phyloP scores from a whole-genome alignment of 1,284 basidiomycete species.

The Sanghuangporus baumii region DNA sequence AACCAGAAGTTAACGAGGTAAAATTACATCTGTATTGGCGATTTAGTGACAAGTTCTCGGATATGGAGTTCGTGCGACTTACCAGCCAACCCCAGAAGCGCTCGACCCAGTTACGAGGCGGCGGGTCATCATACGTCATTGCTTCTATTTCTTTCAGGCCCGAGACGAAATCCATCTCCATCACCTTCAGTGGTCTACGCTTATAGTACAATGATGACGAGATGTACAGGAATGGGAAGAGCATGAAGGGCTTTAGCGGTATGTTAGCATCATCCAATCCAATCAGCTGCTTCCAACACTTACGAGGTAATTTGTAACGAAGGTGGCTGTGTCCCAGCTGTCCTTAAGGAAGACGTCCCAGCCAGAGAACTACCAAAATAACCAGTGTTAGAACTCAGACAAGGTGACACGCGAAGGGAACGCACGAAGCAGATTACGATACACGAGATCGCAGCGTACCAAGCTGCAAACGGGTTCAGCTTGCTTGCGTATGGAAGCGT shows the following conservation, averaged over 20 bases:
- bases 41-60: neutral
- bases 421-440: constrained; percentile 65
- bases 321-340: constrained; percentile 52
- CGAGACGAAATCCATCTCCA: constrained; percentile 77
- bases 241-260: constrained; percentile 42
- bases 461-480: constrained; percentile 33
- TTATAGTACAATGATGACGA: constrained; percentile 50
- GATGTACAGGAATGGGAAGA: constrained; percentile 74
- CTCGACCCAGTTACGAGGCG: constrained; percentile 62
- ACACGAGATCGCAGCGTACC: constrained; percentile 48
- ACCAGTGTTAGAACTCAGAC: neutral
- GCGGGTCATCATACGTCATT: constrained; percentile 63
- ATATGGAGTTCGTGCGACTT: constrained; percentile 27
- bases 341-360: constrained; percentile 72
- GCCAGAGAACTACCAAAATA: constrained; percentile 54
- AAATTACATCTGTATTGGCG: neutral
- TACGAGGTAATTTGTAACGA: constrained; percentile 71
- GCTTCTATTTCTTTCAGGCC: constrained; percentile 71
- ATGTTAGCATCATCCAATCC: neutral
- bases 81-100: constrained; percentile 73
- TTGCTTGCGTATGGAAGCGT: constrained; percentile 34
- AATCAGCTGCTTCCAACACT: neutral
- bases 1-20: neutral
- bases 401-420: constrained; percentile 14
- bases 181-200: constrained; percentile 38